Conservation (phyloP, 2,329 filamentous ascomycete species). For the Colletotrichum melonis region DNA sequence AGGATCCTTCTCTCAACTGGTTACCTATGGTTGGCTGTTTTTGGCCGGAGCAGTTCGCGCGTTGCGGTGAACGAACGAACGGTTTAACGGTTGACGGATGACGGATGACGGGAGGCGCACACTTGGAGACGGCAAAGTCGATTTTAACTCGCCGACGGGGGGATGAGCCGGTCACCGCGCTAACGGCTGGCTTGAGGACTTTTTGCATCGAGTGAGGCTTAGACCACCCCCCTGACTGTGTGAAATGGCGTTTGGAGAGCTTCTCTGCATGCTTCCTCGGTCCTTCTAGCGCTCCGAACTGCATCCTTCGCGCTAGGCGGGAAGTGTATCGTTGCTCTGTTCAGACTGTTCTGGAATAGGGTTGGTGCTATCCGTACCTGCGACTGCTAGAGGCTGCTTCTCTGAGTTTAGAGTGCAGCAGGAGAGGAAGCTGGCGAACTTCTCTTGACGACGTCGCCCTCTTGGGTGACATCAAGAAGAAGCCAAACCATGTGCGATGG, state of each 20-base stretch:
- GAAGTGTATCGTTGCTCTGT: slow-evolving; percentile 11
- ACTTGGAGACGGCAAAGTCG: slow-evolving; percentile 17
- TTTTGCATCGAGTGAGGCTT: slow-evolving; percentile 36
- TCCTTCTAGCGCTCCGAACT: slow-evolving; percentile 35
- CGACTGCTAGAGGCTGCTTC: not conserved
- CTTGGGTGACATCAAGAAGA: not conserved
- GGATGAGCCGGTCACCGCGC: slow-evolving; percentile 17
- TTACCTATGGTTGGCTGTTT: not conserved
- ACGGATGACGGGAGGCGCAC: slow-evolving; percentile 17
- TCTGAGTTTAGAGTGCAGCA: slow-evolving; percentile 4
- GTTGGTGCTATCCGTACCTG: not conserved
- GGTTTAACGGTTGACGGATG: slow-evolving; percentile 1
- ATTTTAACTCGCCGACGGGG: slow-evolving; percentile 23
- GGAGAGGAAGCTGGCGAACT: not conserved
- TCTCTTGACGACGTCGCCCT: slow-evolving; percentile 9
- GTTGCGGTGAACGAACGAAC: not conserved
- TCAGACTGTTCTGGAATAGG: not conserved
- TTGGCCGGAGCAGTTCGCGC: slow-evolving; percentile 21
- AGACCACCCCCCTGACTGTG: slow-evolving; percentile 19
- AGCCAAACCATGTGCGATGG: not conserved
- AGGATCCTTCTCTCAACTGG: slow-evolving; percentile 1
- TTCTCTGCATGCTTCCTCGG: slow-evolving; percentile 35
- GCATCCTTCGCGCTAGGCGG: slow-evolving; percentile 23
- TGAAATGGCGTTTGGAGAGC: slow-evolving; percentile 19
- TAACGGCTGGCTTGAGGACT: slow-evolving; percentile 22